Percentiles rank a stretch among this genome's conserved stretches.
These are phyloP conservation scores for Tetrapisispora taiwanensis DNA, from an alignment of 805 yeast genomes.

Conservation along the genomic window DNA sequence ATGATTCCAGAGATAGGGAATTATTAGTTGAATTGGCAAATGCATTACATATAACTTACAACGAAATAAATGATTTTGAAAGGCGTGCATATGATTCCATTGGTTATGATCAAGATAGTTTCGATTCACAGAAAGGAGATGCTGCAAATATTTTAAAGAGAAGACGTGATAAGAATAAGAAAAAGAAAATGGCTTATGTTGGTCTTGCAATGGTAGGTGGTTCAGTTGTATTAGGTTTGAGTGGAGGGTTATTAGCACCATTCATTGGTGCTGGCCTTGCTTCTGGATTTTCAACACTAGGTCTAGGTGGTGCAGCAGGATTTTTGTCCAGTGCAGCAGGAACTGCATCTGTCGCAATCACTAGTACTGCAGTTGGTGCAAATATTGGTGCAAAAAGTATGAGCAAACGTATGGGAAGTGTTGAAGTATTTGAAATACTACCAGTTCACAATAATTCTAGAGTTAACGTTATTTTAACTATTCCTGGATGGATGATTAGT, in stretches of 20 bases:
- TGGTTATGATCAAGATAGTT: constrained; percentile 55
- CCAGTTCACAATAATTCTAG: constrained; percentile 88
- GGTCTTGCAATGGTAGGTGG: constrained; percentile 97
- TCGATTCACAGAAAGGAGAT: constrained; percentile 59
- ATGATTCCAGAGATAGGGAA: constrained; percentile 81
- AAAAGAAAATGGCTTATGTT: constrained; percentile 68
- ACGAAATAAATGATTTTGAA: constrained; percentile 86
- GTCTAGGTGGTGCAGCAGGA: constrained; percentile 86
- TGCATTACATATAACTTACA: constrained; percentile 42
- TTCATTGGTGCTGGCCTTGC: constrained; percentile 98
- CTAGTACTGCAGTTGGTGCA: constrained; percentile 88
- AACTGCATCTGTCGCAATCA: constrained; percentile 83
- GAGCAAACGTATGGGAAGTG: constrained; percentile 79
- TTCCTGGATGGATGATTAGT: constrained; percentile 97
- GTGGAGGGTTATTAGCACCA: constrained; percentile 94
- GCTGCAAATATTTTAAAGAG: constrained; percentile 57
- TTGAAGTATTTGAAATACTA: constrained; percentile 82
- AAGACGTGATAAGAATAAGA: constrained; percentile 56
- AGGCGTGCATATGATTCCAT: constrained; percentile 80
- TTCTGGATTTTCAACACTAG: constrained; percentile 91
- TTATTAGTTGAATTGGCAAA: constrained; percentile 61
- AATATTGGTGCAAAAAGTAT: constrained; percentile 80
- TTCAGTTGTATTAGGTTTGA: constrained; percentile 82
- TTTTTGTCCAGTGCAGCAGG: constrained; percentile 97
- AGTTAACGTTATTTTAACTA: constrained; percentile 76